Evolutionary conservation across 2,329 filamentous ascomycete genomes (phyloP).

Genomic region (Alternaria sp.): DNA sequence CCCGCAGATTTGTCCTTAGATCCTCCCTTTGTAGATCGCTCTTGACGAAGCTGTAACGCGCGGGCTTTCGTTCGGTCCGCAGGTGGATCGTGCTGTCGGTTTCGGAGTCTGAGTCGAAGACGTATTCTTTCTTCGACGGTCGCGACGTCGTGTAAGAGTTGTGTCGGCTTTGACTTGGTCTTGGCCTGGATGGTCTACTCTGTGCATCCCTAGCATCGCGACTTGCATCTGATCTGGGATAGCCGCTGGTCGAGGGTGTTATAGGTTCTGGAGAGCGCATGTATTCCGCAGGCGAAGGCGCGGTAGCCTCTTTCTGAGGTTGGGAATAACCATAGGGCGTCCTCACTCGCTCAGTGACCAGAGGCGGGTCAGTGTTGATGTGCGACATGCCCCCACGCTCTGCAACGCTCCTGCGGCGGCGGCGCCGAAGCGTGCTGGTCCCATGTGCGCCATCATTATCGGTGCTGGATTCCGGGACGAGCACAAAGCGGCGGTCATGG

Average conservation of each 20-base stretch:
- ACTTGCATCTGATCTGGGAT: conserved; percentile 38
- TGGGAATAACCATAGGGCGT: conserved; percentile 59
- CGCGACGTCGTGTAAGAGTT: conserved; percentile 34
- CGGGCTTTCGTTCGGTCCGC: conserved; percentile 45
- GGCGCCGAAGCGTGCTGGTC: conserved; percentile 18
- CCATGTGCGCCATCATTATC: conserved; percentile 16
- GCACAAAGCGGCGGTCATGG: conserved; percentile 72
- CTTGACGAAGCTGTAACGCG: conserved; percentile 53
- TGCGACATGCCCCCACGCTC: conserved; percentile 47
- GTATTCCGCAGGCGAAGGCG: conserved; percentile 52
- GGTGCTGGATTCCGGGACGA: conserved; percentile 55
- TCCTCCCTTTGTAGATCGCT: conserved; percentile 49
- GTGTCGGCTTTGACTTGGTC: conserved; percentile 38
- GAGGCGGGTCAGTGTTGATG: conserved; percentile 52
- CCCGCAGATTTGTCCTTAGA: conserved; percentile 37
- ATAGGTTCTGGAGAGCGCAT: conserved; percentile 60
- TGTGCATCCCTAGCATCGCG: conserved; percentile 22
- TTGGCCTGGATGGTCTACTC: conserved; percentile 39
- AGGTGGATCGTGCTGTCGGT: conserved; percentile 39
- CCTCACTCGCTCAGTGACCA: conserved; percentile 53
- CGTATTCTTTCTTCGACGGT: conserved; percentile 32
- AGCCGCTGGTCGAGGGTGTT: conserved; percentile 49
- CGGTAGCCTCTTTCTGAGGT: conserved; percentile 43
- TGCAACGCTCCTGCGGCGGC: conserved; percentile 45
- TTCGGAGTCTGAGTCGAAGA: conserved; percentile 47